Percentiles rank a stretch among this genome's conserved stretches.
Evolutionary conservation across 805 yeast genomes (phyloP).

Genomic region (Yamadazyma scolyti): DNA sequence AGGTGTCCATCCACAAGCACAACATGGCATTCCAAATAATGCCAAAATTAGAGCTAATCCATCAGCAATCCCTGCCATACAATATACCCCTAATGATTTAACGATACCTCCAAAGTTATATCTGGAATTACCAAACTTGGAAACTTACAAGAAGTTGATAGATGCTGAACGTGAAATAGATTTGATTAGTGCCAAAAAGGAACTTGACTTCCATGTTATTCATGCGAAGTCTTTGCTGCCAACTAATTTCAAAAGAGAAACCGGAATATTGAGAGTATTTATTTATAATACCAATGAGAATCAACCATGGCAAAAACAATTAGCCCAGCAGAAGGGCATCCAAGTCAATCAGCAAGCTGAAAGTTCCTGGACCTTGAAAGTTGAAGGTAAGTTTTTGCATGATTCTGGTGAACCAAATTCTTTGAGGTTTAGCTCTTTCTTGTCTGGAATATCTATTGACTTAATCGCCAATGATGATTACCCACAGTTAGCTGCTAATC

Average conservation of each 20-base stretch:
- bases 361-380: slow-evolving; percentile 77
- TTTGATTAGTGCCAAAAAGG: slow-evolving; percentile 74
- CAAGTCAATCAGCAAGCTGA: slow-evolving; percentile 23
- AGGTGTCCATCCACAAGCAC: slow-evolving; percentile 1
- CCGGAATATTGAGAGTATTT: slow-evolving; percentile 70
- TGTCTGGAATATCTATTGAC: slow-evolving; percentile 84
- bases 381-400: slow-evolving; percentile 78
- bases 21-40: slow-evolving; percentile 1
- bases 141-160: slow-evolving; percentile 61
- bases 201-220: slow-evolving; percentile 77
- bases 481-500: slow-evolving; percentile 26
- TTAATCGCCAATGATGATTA: slow-evolving; percentile 43
- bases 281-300: slow-evolving; percentile 78
- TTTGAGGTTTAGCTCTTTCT: slow-evolving; percentile 66
- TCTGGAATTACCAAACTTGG: slow-evolving; percentile 62
- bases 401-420: slow-evolving; percentile 32
- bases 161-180: slow-evolving; percentile 85
- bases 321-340: slow-evolving; percentile 17
- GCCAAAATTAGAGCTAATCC: slow-evolving; percentile 28
- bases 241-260: slow-evolving; percentile 36
- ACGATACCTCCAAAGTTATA: slow-evolving; percentile 34
- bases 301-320: slow-evolving; percentile 73
- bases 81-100: slow-evolving; percentile 42
- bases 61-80: slow-evolving; percentile 33
- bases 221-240: slow-evolving; percentile 40